Percentiles rank a stretch among this genome's conserved stretches.
Conservation (phyloP, 768 basidiomycete genomes). For the Imleria badia region DNA sequence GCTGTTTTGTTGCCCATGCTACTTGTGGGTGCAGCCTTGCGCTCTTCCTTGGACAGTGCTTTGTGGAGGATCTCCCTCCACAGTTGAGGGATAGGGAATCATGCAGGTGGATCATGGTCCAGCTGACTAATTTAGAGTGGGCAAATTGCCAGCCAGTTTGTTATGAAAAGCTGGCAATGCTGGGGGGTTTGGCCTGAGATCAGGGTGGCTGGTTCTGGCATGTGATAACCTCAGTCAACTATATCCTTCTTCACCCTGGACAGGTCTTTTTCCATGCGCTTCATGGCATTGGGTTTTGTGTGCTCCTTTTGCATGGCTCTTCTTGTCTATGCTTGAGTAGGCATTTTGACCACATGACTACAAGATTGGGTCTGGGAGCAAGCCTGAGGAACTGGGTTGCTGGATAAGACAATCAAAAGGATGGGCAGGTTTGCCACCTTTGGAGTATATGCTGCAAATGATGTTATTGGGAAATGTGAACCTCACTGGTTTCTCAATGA, state of each 20-base stretch:
- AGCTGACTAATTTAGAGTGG: slow-evolving; percentile 6
- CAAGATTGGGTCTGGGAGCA: no score
- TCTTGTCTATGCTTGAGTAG: no score
- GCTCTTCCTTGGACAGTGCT: neutral
- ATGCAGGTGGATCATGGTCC: neutral
- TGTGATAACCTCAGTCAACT: slow-evolving; percentile 1
- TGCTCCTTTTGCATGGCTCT: no score
- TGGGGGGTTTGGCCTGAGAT: neutral
- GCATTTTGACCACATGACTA: no score
- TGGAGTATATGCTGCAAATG: no score
- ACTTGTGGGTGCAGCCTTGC: neutral
- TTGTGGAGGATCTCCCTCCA: neutral
- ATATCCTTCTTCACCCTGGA: neutral
- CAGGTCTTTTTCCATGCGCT: neutral
- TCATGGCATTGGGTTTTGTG: neutral
- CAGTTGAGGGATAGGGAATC: slow-evolving; percentile 3
- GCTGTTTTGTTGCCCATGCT: neutral
- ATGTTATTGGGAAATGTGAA: no score
- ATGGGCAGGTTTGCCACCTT: no score
- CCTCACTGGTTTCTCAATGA: no score
- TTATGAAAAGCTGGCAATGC: neutral
- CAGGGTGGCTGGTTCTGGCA: slow-evolving; percentile 7
- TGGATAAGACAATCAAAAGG: no score
- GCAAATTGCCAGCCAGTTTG: slow-evolving; percentile 10
- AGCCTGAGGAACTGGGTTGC: no score